A percentile compares a stretch with the other conserved stretches of the same genome.
Evolutionary conservation across 805 yeast genomes (phyloP).

Genomic region (Debaryomyces hansenii): DNA sequence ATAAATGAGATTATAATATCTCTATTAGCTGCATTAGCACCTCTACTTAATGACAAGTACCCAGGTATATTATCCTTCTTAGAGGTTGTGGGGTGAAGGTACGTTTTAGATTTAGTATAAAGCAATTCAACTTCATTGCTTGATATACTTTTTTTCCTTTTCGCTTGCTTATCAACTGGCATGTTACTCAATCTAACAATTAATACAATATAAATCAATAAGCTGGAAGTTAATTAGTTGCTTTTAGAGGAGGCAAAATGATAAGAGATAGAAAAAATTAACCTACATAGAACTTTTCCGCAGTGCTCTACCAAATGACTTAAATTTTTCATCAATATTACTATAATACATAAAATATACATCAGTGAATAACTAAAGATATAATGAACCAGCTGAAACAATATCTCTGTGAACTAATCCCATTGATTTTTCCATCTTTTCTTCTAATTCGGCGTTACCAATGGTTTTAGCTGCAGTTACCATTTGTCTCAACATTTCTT

Average conservation of each 20-base stretch:
- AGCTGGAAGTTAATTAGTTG: no score
- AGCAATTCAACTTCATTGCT: constrained; percentile 45
- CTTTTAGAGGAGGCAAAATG: constrained; percentile 4
- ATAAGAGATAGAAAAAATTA: not conserved
- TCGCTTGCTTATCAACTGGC: constrained; percentile 2
- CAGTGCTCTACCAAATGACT: not conserved
- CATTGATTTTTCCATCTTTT: constrained; percentile 83
- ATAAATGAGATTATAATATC: constrained; percentile 68
- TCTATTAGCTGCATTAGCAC: constrained; percentile 48
- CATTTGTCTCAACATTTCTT: constrained; percentile 89
- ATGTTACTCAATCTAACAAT: not conserved
- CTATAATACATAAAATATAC: not conserved
- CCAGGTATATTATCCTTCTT: constrained; percentile 81
- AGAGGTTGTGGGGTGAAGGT: constrained; percentile 76
- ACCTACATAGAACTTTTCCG: not conserved
- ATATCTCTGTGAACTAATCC: constrained; percentile 92
- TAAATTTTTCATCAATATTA: not conserved
- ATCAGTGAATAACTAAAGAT: constrained; percentile 41
- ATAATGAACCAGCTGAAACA: constrained; percentile 94
- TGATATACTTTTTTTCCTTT: constrained; percentile 2
- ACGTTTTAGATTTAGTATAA: constrained; percentile 68
- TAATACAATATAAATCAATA: no score
- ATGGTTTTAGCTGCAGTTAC: constrained; percentile 90
- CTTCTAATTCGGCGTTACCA: constrained; percentile 83
- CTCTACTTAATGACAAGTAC: constrained; percentile 62